Evolutionary conservation across 1,139 yeast species (phyloP).

Genomic region (Candida buenavistaensis): DNA sequence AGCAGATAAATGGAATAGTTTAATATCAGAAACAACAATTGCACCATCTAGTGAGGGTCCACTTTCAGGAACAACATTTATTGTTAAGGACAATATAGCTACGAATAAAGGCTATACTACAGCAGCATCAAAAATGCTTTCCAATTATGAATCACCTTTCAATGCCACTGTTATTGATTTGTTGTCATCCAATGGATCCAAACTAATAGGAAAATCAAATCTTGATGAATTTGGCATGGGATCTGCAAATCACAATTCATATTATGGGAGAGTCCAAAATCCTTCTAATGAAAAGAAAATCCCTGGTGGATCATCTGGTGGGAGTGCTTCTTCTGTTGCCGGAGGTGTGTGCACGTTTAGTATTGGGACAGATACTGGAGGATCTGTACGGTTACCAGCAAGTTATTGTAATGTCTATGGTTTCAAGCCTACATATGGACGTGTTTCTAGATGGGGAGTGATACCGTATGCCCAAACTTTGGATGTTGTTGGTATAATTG

Average conservation of each 20-base stretch:
- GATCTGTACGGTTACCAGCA: slow-evolving; percentile 90
- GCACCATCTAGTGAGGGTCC: slow-evolving; percentile 6
- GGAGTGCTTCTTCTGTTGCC: slow-evolving; percentile 91
- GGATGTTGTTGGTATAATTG: slow-evolving; percentile 88
- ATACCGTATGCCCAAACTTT: slow-evolving; percentile 90
- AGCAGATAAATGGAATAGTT: slow-evolving; percentile 13
- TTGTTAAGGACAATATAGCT: slow-evolving; percentile 73
- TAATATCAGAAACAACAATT: slow-evolving; percentile 6
- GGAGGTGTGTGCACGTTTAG: slow-evolving; percentile 58
- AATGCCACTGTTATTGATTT: slow-evolving; percentile 71
- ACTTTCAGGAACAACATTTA: slow-evolving; percentile 16
- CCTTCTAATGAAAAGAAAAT: slow-evolving; percentile 53
- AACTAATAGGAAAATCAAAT: slow-evolving; percentile 80
- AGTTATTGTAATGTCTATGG: slow-evolving; percentile 83
- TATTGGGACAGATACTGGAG: slow-evolving; percentile 96
- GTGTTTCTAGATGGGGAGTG: slow-evolving; percentile 90
- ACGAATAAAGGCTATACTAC: slow-evolving; percentile 68
- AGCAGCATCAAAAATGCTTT: slow-evolving; percentile 67
- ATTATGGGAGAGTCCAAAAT: slow-evolving; percentile 66
- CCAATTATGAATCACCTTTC: slow-evolving; percentile 68
- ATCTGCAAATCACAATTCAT: slow-evolving; percentile 57
- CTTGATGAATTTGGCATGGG: slow-evolving; percentile 99
- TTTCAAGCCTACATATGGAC: slow-evolving; percentile 90
- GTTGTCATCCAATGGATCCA: slow-evolving; percentile 52
- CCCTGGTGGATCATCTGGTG: slow-evolving; percentile 95